phyloP scores from a whole-genome alignment of 1,284 basidiomycete genomes.

The Laetiporus sulphureus region DNA sequence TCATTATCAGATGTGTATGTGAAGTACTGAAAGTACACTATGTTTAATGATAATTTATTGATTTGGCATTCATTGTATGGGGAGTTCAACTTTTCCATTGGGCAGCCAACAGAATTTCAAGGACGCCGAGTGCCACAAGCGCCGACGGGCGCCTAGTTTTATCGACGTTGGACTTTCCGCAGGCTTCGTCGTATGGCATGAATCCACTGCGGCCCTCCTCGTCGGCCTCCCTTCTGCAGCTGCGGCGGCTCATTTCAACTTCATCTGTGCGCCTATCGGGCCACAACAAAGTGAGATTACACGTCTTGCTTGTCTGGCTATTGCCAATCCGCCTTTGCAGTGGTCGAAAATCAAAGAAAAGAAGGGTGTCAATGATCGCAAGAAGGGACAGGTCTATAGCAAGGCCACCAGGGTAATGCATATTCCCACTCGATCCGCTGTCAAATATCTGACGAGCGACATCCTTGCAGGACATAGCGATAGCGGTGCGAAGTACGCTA shows the following conservation, averaged over 20 bases:
- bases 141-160: too few species aligned
- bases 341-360: conserved; percentile 87
- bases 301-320: background rate
- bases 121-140: too few species aligned
- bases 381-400: conserved; percentile 55
- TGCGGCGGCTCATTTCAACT: conserved; percentile 12
- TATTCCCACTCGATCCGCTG: background rate
- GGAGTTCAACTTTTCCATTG: too few species aligned
- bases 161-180: background rate
- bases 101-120: too few species aligned
- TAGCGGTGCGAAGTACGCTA: conserved; percentile 59
- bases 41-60: background rate
- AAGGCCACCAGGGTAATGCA: conserved; percentile 53
- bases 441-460: conserved; percentile 6
- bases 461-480: conserved; percentile 54
- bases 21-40: background rate
- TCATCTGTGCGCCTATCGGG: conserved; percentile 38
- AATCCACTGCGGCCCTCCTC: too few species aligned
- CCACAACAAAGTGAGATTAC: conserved; percentile 53
- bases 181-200: background rate
- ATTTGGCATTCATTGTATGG: too few species aligned
- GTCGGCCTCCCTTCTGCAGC: background rate
- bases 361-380: conserved; percentile 69
- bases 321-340: conserved; percentile 25
- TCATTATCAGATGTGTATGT: background rate